Evolutionary conservation across 2,329 filamentous ascomycete genomes (phyloP), one percentile per base, ranked within the genome.

Genomic region (Trichoderma harzianum): DNA sequence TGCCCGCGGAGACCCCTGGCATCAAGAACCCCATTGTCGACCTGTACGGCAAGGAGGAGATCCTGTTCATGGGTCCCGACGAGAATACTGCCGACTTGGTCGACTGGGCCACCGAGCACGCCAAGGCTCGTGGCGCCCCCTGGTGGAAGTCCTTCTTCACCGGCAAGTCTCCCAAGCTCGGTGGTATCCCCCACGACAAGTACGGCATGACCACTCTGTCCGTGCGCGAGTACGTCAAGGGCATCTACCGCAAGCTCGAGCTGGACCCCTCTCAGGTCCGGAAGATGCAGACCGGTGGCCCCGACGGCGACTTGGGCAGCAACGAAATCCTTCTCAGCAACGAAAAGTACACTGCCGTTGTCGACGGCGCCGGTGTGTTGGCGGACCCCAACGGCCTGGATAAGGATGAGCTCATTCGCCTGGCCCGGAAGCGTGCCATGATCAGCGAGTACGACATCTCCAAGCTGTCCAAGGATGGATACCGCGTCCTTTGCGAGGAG

Each of bases 61-160:
- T 99, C 74, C 86, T 99, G 26, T 99, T 99, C 87, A 93, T 99
- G 94, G 96, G 96, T 39, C 96, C 96, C 0, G 96, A 99, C 76
- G 96, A 99, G 90, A 99, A 99, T 84, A 99, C 96, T 1, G 96
- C 96, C 26, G 94, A 97, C 78, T 88, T 99, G 39, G 96, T 99
- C 66, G 91, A 99, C 83, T 99, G 96, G 96, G 96, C 96, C n/a
- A 99, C 96, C 1, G 92, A 96, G 82, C 96, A 99, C 82, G 96
- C 96, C 73, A 90, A 94, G 67, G 85, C 86, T 73, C 91, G 96
- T 77, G 94, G 94, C 60, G 96, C 96, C 5, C 94, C 94, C 32
- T 99, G 95, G 94, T 99, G 96, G 96, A 99, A 99, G 87, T 99
- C 96, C 0, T 99, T 99, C 89, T 99, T 99, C 87, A 99, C 96